phyloP scores from a whole-genome alignment of 139 green algal species.

The Haematococcus sp. region DNA sequence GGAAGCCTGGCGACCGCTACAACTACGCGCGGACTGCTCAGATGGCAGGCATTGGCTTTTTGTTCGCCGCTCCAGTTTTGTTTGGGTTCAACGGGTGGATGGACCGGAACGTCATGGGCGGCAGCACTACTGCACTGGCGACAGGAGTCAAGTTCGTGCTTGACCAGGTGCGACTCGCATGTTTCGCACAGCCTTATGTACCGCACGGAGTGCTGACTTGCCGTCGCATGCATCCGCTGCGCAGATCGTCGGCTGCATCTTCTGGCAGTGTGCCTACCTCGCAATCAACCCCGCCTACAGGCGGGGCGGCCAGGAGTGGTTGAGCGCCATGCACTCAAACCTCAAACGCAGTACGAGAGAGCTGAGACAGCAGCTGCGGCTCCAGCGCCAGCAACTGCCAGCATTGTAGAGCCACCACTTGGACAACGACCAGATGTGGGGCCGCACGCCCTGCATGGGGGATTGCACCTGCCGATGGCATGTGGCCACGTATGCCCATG shows the following conservation, averaged over 20 bases:
- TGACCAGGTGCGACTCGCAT: slow-evolving; percentile 13
- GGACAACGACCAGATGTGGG: too few relatives aligned
- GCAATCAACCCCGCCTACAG: slow-evolving; percentile 32
- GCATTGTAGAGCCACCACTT: too few relatives aligned
- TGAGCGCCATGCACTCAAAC: neutral
- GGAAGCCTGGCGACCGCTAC: slow-evolving; percentile 6
- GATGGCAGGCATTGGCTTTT: slow-evolving; percentile 26
- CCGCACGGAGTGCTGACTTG: neutral
- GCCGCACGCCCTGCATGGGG: too few relatives aligned
- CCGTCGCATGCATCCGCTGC: too few relatives aligned
- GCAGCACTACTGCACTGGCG: neutral
- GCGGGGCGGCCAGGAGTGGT: neutral
- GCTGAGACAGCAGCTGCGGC: too few relatives aligned
- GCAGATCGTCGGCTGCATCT: slow-evolving; percentile 37
- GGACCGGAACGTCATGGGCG: slow-evolving; percentile 2
- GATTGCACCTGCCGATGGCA: too few relatives aligned
- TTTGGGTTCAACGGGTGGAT: slow-evolving; percentile 25
- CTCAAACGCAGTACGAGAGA: too few relatives aligned
- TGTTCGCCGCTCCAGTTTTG: slow-evolving; percentile 18
- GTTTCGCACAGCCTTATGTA: neutral
- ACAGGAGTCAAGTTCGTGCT: slow-evolving; percentile 14
- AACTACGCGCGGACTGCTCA: slow-evolving; percentile 15
- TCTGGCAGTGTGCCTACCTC: slow-evolving; percentile 43
- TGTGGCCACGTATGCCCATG: too few relatives aligned
- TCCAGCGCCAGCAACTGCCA: too few relatives aligned